These are phyloP conservation scores for Teratosphaeria nubilosa DNA, from an alignment of 2,329 filamentous ascomycete species.

Conservation along the genomic window DNA sequence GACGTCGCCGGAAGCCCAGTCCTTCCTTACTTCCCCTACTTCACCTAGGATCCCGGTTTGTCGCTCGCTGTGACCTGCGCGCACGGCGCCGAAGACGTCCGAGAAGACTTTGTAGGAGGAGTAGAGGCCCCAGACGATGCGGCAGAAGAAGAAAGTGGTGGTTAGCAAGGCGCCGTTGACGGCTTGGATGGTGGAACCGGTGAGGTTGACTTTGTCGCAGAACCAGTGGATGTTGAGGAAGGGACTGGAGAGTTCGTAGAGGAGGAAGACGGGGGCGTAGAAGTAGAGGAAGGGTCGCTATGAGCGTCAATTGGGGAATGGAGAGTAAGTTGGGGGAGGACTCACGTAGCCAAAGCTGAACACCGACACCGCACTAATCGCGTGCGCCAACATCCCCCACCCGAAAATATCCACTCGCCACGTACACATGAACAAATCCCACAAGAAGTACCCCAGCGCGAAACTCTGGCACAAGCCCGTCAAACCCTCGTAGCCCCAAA, in stretches of 20 bases:
- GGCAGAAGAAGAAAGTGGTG: constrained; percentile 63
- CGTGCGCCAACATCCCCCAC: constrained; percentile 66
- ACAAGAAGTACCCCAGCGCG: constrained; percentile 73
- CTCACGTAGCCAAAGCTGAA: constrained; percentile 73
- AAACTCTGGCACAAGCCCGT: constrained; percentile 65
- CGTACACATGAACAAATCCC: constrained; percentile 65
- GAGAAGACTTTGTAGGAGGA: constrained; percentile 62
- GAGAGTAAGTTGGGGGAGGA: constrained; percentile 10
- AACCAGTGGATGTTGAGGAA: constrained; percentile 90
- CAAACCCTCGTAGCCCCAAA: constrained; percentile 69
- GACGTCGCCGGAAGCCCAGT: constrained; percentile 5
- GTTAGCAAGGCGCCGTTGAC: constrained; percentile 68
- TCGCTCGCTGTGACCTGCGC: constrained; percentile 9
- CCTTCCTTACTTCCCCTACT: constrained; percentile 15
- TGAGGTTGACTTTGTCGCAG: constrained; percentile 76
- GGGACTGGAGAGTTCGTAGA: constrained; percentile 77
- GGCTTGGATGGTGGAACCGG: constrained; percentile 61
- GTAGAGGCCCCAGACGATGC: constrained; percentile 64
- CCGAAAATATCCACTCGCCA: constrained; percentile 63
- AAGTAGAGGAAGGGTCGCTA: constrained; percentile 78
- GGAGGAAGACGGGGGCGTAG: constrained; percentile 70
- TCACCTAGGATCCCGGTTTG: constrained; percentile 4
- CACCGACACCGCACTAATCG: constrained; percentile 60
- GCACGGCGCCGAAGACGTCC: constrained; percentile 24
- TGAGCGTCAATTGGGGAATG: background rate